Evolutionary conservation across 441 rosid genomes (phyloP).

Genomic region (Populus hybrid): DNA sequence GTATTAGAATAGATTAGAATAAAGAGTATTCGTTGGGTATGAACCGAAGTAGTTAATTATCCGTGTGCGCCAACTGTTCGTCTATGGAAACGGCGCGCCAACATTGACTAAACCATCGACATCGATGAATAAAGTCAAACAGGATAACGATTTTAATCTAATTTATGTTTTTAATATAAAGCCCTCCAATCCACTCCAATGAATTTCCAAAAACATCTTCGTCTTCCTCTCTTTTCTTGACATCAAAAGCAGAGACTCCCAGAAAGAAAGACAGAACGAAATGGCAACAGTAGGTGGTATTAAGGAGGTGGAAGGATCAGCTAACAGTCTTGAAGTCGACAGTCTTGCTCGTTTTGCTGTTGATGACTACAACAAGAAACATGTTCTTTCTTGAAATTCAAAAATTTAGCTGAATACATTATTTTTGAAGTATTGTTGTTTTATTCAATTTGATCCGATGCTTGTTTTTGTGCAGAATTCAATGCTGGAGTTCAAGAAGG

Average conservation of each 20-base stretch:
- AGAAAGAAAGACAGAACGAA: not conserved
- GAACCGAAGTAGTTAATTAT: not conserved
- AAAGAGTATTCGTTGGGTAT: not conserved
- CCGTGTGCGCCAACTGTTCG: not conserved
- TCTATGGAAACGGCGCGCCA: not conserved
- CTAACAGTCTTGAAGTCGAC: slow-evolving; percentile 58
- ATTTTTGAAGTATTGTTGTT: not conserved
- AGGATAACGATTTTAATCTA: not conserved
- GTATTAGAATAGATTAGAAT: not conserved
- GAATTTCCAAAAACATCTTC: not conserved
- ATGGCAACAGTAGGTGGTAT: slow-evolving; percentile 53
- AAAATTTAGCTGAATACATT: not conserved
- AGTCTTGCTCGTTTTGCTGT: slow-evolving; percentile 77
- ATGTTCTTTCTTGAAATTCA: slow-evolving; percentile 28
- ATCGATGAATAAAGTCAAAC: not conserved
- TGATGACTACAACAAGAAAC: slow-evolving; percentile 76
- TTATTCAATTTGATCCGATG: not conserved
- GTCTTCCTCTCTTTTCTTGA: not conserved
- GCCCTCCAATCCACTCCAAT: not conserved
- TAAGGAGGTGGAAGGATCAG: slow-evolving; percentile 35
- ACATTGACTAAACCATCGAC: not conserved
- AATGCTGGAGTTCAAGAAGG: slow-evolving; percentile 46
- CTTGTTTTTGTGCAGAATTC: slow-evolving; percentile 39
- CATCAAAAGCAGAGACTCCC: not conserved
- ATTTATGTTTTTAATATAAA: too few relatives aligned